These are phyloP conservation scores for Pouteria glomerata DNA, from an alignment of 148 eudicot species.

Conservation along the genomic window DNA sequence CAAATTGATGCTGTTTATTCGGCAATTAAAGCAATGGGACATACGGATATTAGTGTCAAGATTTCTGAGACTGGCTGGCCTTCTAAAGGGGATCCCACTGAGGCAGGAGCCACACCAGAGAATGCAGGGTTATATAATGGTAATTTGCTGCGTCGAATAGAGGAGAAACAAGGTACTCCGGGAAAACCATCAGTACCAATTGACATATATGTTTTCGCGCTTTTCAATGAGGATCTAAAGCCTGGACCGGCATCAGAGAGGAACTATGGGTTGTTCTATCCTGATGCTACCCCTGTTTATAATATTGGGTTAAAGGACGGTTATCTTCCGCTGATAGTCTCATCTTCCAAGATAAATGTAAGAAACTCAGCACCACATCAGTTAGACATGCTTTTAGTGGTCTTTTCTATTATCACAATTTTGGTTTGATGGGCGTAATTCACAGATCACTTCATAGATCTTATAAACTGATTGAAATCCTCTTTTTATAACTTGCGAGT, in stretches of 20 bases:
- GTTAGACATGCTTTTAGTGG: not conserved
- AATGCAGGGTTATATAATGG: slow-evolving; percentile 79
- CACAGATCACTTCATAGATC: not conserved
- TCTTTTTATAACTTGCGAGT: not conserved
- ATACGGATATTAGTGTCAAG: slow-evolving; percentile 42
- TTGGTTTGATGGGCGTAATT: not conserved
- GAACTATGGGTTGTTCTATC: slow-evolving; percentile 79
- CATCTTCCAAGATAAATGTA: slow-evolving; percentile 30
- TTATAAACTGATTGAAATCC: not conserved
- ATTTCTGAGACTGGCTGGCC: slow-evolving; percentile 97
- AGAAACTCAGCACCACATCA: slow-evolving; percentile 12
- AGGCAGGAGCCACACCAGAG: slow-evolving; percentile 61
- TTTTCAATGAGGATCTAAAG: slow-evolving; percentile 82
- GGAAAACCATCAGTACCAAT: slow-evolving; percentile 57
- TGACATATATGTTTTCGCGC: slow-evolving; percentile 74
- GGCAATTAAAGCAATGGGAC: slow-evolving; percentile 66
- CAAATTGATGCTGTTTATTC: slow-evolving; percentile 89
- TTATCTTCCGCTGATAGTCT: slow-evolving; percentile 45
- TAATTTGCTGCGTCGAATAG: slow-evolving; percentile 55
- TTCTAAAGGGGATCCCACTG: slow-evolving; percentile 67
- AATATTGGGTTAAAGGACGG: slow-evolving; percentile 68
- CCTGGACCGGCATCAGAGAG: slow-evolving; percentile 86
- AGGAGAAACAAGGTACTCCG: slow-evolving; percentile 63
- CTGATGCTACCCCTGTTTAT: slow-evolving; percentile 70
- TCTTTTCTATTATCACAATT: not conserved